Base-by-base conservation (phyloP, 768 basidiomycete genomes). In the Hypholoma fasciculare region DNA sequence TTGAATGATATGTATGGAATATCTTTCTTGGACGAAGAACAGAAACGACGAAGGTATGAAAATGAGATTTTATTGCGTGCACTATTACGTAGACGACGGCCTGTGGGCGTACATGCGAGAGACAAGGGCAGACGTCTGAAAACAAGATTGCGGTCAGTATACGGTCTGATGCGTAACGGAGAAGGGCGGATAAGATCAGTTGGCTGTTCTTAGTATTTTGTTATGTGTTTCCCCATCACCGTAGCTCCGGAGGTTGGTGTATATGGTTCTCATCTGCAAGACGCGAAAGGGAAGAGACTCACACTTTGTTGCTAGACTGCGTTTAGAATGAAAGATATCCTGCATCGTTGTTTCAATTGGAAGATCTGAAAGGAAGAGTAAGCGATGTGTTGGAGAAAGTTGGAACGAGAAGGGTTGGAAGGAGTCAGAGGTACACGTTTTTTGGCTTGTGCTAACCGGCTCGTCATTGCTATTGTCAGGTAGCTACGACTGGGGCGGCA, bases 401-500 rank as follows among this genome's bases (percentile, higher is more conserved):
- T 0, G 52, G 55, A 57, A 46, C 27, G 49, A 16, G 52, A 53
- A 56, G 56, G 47, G 58, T 47, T 63, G 61, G 49, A 60, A 56
- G 64, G 54, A 63, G 64, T 87, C 86, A 88, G 86, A 75, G 72
- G 72, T 86, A 83, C 85, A 83, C 81, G 69, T 69, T 68, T 69
- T 68, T 83, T 87, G 84, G 85, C 83, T 84, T 80, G 75, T 85
- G 85, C 85, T 76, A 76, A 76, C 84, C 83, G 66, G 40, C 70
- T 88, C 86, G 79, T 87, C 86, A 87, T 74, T 52, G 84, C 78
- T 64, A 61, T 54, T 54, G 49, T 26, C 54, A 63, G 58, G 61
- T 63, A 69, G 79, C 82, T 87, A 86, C 76, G 86, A 86, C 86
- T 87, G 86, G 86, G 86, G 86, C 86, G 85, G 85, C 86, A 86